A percentile compares a stretch with the other conserved stretches of the same genome.
These are phyloP conservation scores for Xylaria sp. DNA, from an alignment of 2,329 filamentous ascomycete genomes.

Conservation along the genomic window DNA sequence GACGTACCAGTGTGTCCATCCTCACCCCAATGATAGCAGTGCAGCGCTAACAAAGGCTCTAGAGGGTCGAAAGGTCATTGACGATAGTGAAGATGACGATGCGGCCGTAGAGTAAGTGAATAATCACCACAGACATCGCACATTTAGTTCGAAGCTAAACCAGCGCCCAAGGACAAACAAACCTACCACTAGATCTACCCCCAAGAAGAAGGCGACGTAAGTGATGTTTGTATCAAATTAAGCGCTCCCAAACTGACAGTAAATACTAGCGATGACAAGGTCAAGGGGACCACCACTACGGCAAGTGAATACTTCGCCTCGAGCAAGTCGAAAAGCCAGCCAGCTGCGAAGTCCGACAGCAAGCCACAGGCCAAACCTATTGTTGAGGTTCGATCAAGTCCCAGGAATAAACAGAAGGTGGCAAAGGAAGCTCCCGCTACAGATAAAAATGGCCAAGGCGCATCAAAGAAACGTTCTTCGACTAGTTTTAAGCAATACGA, in stretches of 20 bases:
- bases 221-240: conserved; percentile 23
- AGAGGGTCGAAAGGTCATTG: conserved; percentile 70
- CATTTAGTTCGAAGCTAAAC: conserved; percentile 19
- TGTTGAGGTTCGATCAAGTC: conserved; percentile 55
- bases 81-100: conserved; percentile 76
- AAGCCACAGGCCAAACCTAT: conserved; percentile 45
- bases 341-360: conserved; percentile 45
- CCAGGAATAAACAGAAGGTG: conserved; percentile 48
- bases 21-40: background rate
- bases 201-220: conserved; percentile 60
- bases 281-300: conserved; percentile 55
- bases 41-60: conserved; percentile 8
- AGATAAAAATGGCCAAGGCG: conserved; percentile 36
- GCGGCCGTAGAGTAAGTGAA: conserved; percentile 52
- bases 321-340: conserved; percentile 45
- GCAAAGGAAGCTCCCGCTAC: conserved; percentile 33
- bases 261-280: conserved; percentile 41
- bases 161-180: conserved; percentile 55
- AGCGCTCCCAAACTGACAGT: conserved; percentile 10
- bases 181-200: conserved; percentile 49
- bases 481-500: conserved; percentile 46
- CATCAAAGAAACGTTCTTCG: conserved; percentile 47
- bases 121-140: background rate
- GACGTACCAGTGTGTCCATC: conserved; percentile 47
- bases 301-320: conserved; percentile 62